A percentile compares a stretch with the other conserved stretches of the same genome.
Conservation (phyloP, 352 stramenopile genomes). For the Blastocystis sp. region DNA sequence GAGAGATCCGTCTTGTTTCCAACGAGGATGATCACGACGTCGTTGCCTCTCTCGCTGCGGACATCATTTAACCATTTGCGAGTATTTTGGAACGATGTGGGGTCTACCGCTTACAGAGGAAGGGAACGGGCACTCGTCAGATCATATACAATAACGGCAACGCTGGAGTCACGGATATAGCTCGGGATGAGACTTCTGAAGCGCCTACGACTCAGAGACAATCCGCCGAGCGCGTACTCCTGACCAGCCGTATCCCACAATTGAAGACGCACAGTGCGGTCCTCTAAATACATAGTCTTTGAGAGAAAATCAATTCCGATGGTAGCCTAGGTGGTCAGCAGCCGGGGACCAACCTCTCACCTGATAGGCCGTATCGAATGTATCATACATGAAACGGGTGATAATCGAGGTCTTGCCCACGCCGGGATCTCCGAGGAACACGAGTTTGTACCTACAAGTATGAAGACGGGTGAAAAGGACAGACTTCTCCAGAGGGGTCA, state of each 20-base stretch:
- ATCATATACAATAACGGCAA: slow-evolving; percentile 99
- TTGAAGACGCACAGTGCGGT: slow-evolving; percentile 94
- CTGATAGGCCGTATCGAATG: slow-evolving; percentile 92
- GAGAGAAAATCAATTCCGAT: slow-evolving; percentile 99
- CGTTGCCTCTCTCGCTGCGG: slow-evolving; percentile 90
- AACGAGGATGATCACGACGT: slow-evolving; percentile 98
- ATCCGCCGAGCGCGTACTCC: slow-evolving; percentile 77
- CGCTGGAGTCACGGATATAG: slow-evolving; percentile 96
- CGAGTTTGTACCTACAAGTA: slow-evolving; percentile 72
- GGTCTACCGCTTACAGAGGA: slow-evolving; percentile 76
- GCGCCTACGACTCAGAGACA: slow-evolving; percentile 71
- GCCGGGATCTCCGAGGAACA: slow-evolving; percentile 90
- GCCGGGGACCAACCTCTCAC: slow-evolving; percentile 63
- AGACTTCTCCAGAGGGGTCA: slow-evolving; percentile 63
- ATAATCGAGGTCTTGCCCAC: slow-evolving; percentile 99
- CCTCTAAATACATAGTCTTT: slow-evolving; percentile 97
- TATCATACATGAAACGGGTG: slow-evolving; percentile 98
- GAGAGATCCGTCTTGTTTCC: slow-evolving; percentile 99
- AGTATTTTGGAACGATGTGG: slow-evolving; percentile 94
- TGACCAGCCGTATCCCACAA: slow-evolving; percentile 96
- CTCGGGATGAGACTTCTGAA: slow-evolving; percentile 89
- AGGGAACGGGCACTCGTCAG: slow-evolving; percentile 84
- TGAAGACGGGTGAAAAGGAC: background rate
- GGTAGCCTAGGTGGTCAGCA: slow-evolving; percentile 79
- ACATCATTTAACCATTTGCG: slow-evolving; percentile 99